Evolutionary conservation across 768 basidiomycete genomes (phyloP), one percentile per base, ranked within the genome.

Genomic region (Fibroporia radiculosa): DNA sequence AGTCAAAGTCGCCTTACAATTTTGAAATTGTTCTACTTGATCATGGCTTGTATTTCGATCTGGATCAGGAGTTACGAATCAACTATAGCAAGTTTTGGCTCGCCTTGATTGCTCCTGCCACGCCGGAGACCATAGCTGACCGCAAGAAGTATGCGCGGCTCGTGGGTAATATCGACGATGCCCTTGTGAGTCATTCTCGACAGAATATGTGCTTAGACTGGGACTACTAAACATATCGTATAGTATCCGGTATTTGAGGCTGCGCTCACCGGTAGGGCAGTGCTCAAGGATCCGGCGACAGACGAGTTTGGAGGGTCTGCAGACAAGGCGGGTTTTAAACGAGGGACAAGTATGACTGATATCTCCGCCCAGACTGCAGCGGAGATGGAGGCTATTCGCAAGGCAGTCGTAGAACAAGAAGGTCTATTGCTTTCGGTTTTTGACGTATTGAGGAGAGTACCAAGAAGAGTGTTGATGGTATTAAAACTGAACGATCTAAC

Each of bases 11-110:
- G 7, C 88, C 90, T 0, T 88, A 88, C 66, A 97, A 97, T 60
- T 98, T 98, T 55, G 96, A 99, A 59, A 86, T 97, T 40, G 93
- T 90, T 20, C 73, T 98, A 1, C 70, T 99, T 48, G 96, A 99
- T 58, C 93, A 97, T 53, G 95, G 90, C 3, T 68, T 92, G 14
- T 95, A 97, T 63, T 97, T 97, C 53, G 93, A 96, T 58, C 70
- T 99, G 3, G 82, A 90, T 44, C 66, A 78, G 16, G 71, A 82
- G 32, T 67, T 98, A 4, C 80, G 93, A 19, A 72, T 88, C 40
- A 86, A 90, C 60, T 90, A 90, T 56, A 74, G 82, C 70, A 80
- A 83, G 67, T 73, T 98, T 37, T 98, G 93, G 95, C 66, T 99
- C 35, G 80, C 91, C 8, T 70, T 99, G 14, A 87, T 98, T 42